Evolutionary conservation across 2,329 filamentous ascomycete species (phyloP).

Genomic region (Cordyceps javanica): DNA sequence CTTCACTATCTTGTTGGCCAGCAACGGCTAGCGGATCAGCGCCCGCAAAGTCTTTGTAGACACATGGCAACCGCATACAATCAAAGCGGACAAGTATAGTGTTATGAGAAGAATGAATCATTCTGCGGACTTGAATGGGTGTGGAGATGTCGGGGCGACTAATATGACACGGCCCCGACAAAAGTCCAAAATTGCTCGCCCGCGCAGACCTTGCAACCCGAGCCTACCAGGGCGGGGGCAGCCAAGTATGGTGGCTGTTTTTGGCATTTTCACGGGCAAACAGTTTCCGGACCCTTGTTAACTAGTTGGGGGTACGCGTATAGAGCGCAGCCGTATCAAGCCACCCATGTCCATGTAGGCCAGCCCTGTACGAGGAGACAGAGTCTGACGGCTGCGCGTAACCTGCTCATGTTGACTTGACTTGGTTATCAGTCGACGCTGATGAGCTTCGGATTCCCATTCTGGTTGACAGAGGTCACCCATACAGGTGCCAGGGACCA

Average conservation of each 20-base stretch:
- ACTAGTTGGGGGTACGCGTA: not conserved
- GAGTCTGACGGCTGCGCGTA: not conserved
- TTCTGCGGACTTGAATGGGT: not conserved
- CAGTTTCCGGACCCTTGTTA: no score
- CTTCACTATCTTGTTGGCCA: not conserved
- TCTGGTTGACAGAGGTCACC: no score
- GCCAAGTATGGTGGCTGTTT: no score
- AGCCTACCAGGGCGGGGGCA: no score
- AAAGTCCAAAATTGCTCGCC: not conserved
- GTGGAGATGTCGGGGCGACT: slow-evolving; percentile 2
- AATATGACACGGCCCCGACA: not conserved
- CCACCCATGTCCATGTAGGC: not conserved
- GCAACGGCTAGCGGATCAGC: no score
- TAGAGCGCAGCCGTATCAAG: not conserved
- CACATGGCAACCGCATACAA: not conserved
- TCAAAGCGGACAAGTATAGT: not conserved
- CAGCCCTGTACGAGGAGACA: not conserved
- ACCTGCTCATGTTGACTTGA: not conserved
- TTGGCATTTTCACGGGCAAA: no score
- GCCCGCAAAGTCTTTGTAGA: no score
- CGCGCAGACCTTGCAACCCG: not conserved
- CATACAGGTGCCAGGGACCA: no score
- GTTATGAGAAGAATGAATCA: not conserved
- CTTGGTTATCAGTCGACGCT: no score
- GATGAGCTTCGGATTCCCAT: no score